Base-by-base conservation (phyloP, 192 early-diverging fungal genomes). In the Entophlyctis luteolus region DNA sequence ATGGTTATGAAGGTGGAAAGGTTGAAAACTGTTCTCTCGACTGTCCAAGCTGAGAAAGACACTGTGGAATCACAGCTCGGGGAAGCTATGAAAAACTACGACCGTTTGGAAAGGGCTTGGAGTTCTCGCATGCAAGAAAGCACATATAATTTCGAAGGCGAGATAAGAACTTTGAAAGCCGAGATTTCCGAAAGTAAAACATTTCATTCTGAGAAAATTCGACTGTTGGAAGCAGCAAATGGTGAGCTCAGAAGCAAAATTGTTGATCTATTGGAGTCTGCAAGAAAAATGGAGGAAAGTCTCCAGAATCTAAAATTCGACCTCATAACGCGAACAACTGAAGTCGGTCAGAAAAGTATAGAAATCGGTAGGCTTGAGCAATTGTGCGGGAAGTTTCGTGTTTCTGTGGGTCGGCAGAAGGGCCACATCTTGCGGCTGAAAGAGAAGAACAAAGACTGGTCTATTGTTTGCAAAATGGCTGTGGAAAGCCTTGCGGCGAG, bases 381-480 rank as follows among this genome's bases (percentile, higher is more conserved):
- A 14, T 20, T 36, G n/a, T 66, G 49, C 25, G 63, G 55, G 23
- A 32, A 39, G 50, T 27, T 50, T 8, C 48, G 34, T 20, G 23
- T 45, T 18, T 10, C 48, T 27, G 6, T 35, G 5, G 59, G 49
- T 27, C n/a, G 36, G 4, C 45, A 60, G 34, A 62, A 36, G 47
- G 56, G 58, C 14, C 3, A 32, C 1, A 34, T 62, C 20, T 14
- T 23, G n/a, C 42, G 46, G n/a, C 22, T 62, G 31, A 58, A 59
- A 22, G 70, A 72, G 38, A 65, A 68, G 39, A 25, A 68, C 1
- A 70, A 76, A 31, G 75, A 76, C 29, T 70, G 66, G 75, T 20
- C 20, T 0, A 49, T 76, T 29, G 70, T 76, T 1, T 71, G 54
- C 31, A 62, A 71, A 20, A 49, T 76, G 49, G 50, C 62, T 2